Evolutionary conservation across 805 yeast genomes (phyloP).

Genomic region (Metahyphopichia silvanorum): DNA sequence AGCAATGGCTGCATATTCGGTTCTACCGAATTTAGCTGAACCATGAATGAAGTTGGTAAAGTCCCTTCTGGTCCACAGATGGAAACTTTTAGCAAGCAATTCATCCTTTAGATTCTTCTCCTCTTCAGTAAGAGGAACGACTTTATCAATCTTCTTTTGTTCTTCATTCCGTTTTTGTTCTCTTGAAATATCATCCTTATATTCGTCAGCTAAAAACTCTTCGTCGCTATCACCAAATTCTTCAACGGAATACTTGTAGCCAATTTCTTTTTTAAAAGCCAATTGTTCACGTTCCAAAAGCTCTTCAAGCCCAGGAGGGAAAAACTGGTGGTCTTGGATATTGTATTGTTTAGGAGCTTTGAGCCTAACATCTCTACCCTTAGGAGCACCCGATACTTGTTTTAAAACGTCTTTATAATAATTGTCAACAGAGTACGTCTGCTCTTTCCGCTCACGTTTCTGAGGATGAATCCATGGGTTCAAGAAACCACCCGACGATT

Average conservation of each 20-base stretch:
- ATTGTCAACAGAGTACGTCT: constrained; percentile 72
- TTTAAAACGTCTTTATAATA: constrained; percentile 69
- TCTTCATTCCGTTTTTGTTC: constrained; percentile 44
- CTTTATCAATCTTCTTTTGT: constrained; percentile 51
- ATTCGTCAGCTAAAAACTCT: constrained; percentile 47
- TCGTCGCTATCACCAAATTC: constrained; percentile 61
- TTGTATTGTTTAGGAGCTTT: constrained; percentile 63
- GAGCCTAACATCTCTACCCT: constrained; percentile 22
- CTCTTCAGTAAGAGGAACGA: constrained; percentile 59
- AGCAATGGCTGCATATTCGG: constrained; percentile 47
- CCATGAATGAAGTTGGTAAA: constrained; percentile 69
- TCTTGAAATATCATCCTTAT: constrained; percentile 32
- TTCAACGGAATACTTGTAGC: constrained; percentile 53
- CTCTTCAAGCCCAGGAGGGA: constrained; percentile 49
- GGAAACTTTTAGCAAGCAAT: constrained; percentile 55
- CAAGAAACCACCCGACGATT: constrained; percentile 30
- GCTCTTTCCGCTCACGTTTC: constrained; percentile 73
- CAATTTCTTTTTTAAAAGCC: constrained; percentile 56
- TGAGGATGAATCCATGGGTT: constrained; percentile 72
- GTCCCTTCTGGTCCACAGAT: constrained; percentile 71
- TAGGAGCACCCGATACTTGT: constrained; percentile 15
- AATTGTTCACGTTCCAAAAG: constrained; percentile 64
- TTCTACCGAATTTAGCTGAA: constrained; percentile 64
- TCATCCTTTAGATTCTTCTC: constrained; percentile 54
- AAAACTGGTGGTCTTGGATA: constrained; percentile 74